These are phyloP conservation scores for Penicillium polonicum DNA, from an alignment of 2,329 filamentous ascomycete species.

Conservation along the genomic window DNA sequence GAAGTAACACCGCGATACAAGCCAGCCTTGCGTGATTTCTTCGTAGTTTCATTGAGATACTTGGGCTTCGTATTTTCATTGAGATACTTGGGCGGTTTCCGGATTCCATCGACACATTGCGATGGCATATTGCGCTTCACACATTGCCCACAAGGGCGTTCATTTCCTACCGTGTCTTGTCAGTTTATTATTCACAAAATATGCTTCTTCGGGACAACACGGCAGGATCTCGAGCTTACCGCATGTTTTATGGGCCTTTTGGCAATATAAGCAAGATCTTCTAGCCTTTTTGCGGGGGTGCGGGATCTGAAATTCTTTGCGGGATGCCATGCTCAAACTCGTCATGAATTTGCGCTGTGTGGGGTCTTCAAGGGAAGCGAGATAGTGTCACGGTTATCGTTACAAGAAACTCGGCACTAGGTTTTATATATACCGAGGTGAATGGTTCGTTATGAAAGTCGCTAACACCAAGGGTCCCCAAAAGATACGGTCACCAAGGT, in stretches of 20 bases:
- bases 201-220: not conserved
- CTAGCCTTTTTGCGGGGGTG: slow-evolving; percentile 9
- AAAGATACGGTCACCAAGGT: not conserved
- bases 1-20: not conserved
- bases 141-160: slow-evolving; percentile 14
- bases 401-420: not conserved
- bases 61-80: not conserved
- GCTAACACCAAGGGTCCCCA: not conserved
- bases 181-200: not conserved
- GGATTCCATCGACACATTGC: slow-evolving; percentile 12
- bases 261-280: slow-evolving; percentile 14
- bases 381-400: not conserved
- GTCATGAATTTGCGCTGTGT: not conserved
- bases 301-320: not conserved
- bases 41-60: slow-evolving; percentile 3
- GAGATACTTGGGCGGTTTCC: slow-evolving; percentile 15
- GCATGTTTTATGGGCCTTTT: slow-evolving; percentile 16
- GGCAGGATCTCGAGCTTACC: not conserved
- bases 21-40: not conserved
- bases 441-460: not conserved
- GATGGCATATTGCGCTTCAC: slow-evolving; percentile 1
- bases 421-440: not conserved
- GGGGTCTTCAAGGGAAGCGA: not conserved
- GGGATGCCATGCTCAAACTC: not conserved
- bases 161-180: slow-evolving; percentile 9